phyloP scores from a whole-genome alignment of 345 rosid species.

The Brassica rapa region DNA sequence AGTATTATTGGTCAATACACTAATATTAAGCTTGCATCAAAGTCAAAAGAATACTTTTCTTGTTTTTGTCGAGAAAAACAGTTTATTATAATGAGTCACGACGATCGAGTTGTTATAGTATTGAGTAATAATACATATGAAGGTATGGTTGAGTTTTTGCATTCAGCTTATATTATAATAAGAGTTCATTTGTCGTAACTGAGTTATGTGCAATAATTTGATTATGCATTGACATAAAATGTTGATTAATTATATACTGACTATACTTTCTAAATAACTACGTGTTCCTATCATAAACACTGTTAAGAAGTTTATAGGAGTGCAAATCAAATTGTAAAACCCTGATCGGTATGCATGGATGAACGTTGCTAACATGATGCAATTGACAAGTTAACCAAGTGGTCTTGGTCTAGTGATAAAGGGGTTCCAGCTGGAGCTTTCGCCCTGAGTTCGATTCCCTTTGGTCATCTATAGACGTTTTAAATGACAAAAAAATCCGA shows the following conservation, averaged over 20 bases:
- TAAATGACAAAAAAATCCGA: too few relatives aligned
- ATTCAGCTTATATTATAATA: slow-evolving; percentile 12
- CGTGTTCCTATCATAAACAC: neutral
- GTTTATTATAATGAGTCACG: slow-evolving; percentile 4
- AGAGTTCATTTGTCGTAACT: neutral
- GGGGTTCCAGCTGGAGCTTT: too few relatives aligned
- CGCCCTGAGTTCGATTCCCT: too few relatives aligned
- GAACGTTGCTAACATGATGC: slow-evolving; percentile 9
- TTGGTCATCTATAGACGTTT: too few relatives aligned
- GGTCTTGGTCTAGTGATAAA: too few relatives aligned
- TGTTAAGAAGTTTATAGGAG: neutral
- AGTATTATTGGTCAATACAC: neutral
- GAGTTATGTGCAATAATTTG: slow-evolving; percentile 7
- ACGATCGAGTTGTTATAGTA: neutral
- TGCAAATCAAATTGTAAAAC: slow-evolving; percentile 23
- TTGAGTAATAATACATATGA: slow-evolving; percentile 13
- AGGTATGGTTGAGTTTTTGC: neutral
- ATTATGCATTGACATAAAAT: slow-evolving; percentile 29
- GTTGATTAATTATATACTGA: neutral
- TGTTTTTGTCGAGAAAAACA: neutral
- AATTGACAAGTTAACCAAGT: neutral
- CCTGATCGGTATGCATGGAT: slow-evolving; percentile 24
- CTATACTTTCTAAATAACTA: slow-evolving; percentile 1
- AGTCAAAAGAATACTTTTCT: slow-evolving; percentile 27
- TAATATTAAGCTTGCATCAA: neutral